Conservation (phyloP, 495 filamentous ascomycete genomes). For the Lineolata rhizophorae region DNA sequence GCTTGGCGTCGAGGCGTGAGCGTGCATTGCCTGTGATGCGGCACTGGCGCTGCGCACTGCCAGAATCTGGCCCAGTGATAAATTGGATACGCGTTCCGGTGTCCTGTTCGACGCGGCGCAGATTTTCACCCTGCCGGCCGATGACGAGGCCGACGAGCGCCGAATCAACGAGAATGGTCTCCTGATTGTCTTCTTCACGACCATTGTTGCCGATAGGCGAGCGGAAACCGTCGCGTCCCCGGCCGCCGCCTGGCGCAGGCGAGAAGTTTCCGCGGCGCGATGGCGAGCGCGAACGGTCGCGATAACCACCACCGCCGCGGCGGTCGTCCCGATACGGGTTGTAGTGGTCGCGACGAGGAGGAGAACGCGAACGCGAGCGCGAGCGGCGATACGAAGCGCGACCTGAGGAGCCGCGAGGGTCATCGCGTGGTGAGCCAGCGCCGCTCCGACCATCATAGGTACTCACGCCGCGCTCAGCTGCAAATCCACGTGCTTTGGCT, state of each 20-base stretch:
- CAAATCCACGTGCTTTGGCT: slow-evolving; percentile 47
- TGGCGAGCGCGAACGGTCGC: slow-evolving; percentile 14
- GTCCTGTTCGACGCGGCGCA: slow-evolving; percentile 54
- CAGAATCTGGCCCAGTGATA: slow-evolving; percentile 42
- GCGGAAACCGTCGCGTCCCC: slow-evolving; percentile 33
- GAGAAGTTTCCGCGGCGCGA: slow-evolving; percentile 13
- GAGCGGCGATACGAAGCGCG: slow-evolving; percentile 31
- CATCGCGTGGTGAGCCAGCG: slow-evolving; percentile 1
- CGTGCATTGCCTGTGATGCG: slow-evolving; percentile 48
- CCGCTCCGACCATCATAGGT: slow-evolving; percentile 16
- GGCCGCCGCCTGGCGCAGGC: slow-evolving; percentile 17
- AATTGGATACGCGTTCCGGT: slow-evolving; percentile 63
- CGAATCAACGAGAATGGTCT: slow-evolving; percentile 56
- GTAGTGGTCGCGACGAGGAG: slow-evolving; percentile 36
- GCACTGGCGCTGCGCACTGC: slow-evolving; percentile 46
- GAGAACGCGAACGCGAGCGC: slow-evolving; percentile 49
- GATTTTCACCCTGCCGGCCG: slow-evolving; percentile 60
- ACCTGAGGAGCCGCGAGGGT: not conserved
- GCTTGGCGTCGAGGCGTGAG: slow-evolving; percentile 45
- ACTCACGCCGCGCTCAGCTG: slow-evolving; percentile 42
- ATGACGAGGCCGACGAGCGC: slow-evolving; percentile 66
- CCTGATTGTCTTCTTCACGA: slow-evolving; percentile 36
- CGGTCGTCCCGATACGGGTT: slow-evolving; percentile 63
- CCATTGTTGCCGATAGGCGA: slow-evolving; percentile 16
- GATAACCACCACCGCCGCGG: slow-evolving; percentile 32